Evolutionary conservation across 108 stramenopile genomes (phyloP).

Genomic region (Halocafeteria seosinensis): DNA sequence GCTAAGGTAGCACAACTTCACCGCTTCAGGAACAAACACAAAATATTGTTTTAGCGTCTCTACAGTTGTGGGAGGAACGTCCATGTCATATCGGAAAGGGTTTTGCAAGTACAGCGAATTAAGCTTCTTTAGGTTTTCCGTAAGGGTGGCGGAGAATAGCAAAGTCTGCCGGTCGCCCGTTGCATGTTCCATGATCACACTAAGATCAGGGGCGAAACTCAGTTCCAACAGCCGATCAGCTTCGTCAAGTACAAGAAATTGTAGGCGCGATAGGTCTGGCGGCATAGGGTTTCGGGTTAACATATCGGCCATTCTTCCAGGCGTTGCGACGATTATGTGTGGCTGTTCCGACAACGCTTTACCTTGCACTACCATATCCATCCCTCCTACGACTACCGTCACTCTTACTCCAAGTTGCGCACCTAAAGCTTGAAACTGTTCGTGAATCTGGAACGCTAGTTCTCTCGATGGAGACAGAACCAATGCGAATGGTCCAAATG

Average conservation of each 20-base stretch:
- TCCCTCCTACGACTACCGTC: slow-evolving; percentile 67
- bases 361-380: slow-evolving; percentile 54
- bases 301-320: slow-evolving; percentile 70
- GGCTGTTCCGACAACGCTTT: slow-evolving; percentile 32
- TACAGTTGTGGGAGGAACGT: background rate
- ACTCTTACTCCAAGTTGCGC: slow-evolving; percentile 49
- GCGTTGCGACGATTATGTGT: slow-evolving; percentile 82
- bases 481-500: slow-evolving; percentile 68
- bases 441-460: slow-evolving; percentile 84
- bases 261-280: slow-evolving; percentile 27
- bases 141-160: slow-evolving; percentile 86
- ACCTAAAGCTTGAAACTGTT: slow-evolving; percentile 75
- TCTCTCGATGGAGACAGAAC: slow-evolving; percentile 81
- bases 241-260: slow-evolving; percentile 80
- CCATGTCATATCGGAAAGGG: background rate
- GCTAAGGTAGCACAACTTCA: background rate
- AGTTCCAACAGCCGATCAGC: slow-evolving; percentile 77
- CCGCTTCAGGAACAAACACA: background rate
- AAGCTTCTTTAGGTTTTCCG: slow-evolving; percentile 52
- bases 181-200: slow-evolving; percentile 44
- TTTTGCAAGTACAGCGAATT: slow-evolving; percentile 10
- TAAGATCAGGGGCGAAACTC: slow-evolving; percentile 67
- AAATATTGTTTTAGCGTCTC: slow-evolving; percentile 4
- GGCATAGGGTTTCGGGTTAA: slow-evolving; percentile 21
- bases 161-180: slow-evolving; percentile 56